These are phyloP conservation scores for Talaromyces rugulosus DNA, from an alignment of 2,329 filamentous ascomycete species.

Conservation along the genomic window DNA sequence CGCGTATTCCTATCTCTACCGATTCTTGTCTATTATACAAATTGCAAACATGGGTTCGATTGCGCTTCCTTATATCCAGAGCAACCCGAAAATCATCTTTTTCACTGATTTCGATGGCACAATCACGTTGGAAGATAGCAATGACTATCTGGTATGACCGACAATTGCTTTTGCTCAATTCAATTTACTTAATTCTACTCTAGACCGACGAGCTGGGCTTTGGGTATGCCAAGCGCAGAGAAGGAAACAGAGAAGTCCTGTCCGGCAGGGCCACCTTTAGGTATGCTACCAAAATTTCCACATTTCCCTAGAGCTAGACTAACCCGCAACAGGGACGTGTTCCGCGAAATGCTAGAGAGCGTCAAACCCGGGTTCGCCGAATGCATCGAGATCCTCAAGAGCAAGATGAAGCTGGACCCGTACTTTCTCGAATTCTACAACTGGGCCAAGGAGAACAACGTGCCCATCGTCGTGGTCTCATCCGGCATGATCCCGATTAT, in stretches of 20 bases:
- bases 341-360: conserved; percentile 88
- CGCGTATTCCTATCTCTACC: background rate
- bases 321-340: conserved; percentile 59
- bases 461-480: conserved; percentile 87
- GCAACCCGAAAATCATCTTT: conserved; percentile 85
- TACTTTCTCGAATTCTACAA: conserved; percentile 82
- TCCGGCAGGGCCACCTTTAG: conserved; percentile 68
- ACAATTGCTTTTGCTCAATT: background rate
- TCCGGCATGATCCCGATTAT: conserved; percentile 94
- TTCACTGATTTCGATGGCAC: conserved; percentile 99
- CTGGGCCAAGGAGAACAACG: conserved; percentile 75
- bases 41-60: conserved; percentile 26
- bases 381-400: conserved; percentile 72
- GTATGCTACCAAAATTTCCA: conserved; percentile 24
- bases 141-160: conserved; percentile 56
- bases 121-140: conserved; percentile 72
- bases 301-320: background rate
- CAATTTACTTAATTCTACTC: conserved; percentile 8
- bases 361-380: conserved; percentile 74
- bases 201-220: conserved; percentile 92
- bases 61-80: conserved; percentile 38
- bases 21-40: background rate
- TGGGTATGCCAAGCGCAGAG: conserved; percentile 64
- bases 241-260: conserved; percentile 74
- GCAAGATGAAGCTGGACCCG: conserved; percentile 85